Base-by-base conservation (phyloP, 495 filamentous ascomycete species). In the Aspergillus affinis region DNA sequence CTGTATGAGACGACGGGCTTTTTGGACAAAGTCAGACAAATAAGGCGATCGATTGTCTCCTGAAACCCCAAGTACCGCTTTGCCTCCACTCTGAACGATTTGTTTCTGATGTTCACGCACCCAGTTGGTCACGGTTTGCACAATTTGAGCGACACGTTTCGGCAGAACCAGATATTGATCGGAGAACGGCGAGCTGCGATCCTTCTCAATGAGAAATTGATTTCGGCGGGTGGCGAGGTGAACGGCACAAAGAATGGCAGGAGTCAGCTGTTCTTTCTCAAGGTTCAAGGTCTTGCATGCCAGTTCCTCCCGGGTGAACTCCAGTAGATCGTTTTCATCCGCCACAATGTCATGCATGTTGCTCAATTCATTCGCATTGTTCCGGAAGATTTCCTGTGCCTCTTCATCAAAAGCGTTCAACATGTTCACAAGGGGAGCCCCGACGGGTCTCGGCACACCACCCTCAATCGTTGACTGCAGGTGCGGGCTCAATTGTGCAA, bases 11-110 rank as follows among this genome's bases (percentile, higher is more conserved):
- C 71, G 70, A 48, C 81, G 85, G 30, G 89, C 88, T 57, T 89
- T 88, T 5, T 71, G 54, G 12, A 91, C 61, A 66, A 98, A 97
- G n/a, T n/a, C n/a, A n/a, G n/a, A n/a, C n/a, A n/a, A n/a, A 3
- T 66, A 57, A 23, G 81, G 65, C 21, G 89, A 65, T 4, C 75
- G 78, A 59, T 79, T 75, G 10, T 66, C 62, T 48, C 59, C 65
- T 10, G 68, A 52, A 18, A 60, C 59, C 0, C 55, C 54, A 6
- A 48, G 29, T 1, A 58, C 58, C 55, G 73, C 69, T 10, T 55
- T 59, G 51, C 61, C 62, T n/a, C 65, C 57, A 18, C 72, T 67
- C 12, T 63, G 68, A 49, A 75, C 52, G 5, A 76, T 59, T 45
- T 72, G 65, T 36, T 85, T 77, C 58, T 86, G 81, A 61, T 84